Evolutionary conservation across 345 rosid species (phyloP), one percentile per base, ranked within the genome.

Genomic region (Gossypium sturtianum): DNA sequence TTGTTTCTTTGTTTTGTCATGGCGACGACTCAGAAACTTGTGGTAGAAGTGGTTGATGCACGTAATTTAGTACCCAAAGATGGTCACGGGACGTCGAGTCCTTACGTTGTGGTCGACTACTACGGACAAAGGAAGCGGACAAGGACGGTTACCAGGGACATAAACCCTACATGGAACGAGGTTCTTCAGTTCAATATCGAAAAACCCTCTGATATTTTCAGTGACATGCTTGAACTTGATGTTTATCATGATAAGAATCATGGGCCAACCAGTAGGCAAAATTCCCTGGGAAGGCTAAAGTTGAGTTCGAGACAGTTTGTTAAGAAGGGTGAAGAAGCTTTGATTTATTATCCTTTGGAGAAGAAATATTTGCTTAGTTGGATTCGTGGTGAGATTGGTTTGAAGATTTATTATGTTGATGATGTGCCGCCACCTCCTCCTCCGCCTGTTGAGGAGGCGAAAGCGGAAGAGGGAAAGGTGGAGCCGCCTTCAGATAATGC

Each of bases 51-150:
- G n/a, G 87, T 85, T 10, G 97, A 90, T 58, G 98, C 97, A 9
- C 80, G 82, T 8, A 85, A 84, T 49, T 86, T 94, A 7, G 65
- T 76, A 9, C 97, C 97, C 0, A 92, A 87, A 56, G 98, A 92
- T 44, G 98, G 98, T 10, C 97, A 89, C 0, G 98, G 98, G 16
- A 80, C 89, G 0, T 92, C 98, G 17, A 94, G 98, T 76, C 97
- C 98, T 9, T 94, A 88, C 80, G 98, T 88, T 8, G 83, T 87
- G 23, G 72, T 90, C 48, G 91, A 94, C 74, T 94, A 87, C 78
- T 84, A 92, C 57, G 98, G 97, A 19, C 94, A 94, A 48, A 70
- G 98, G 77, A 84, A 78, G 80, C 82, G 83, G 3, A 94, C 98
- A 0, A 77, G 57, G 2, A 85, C 97, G 7, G 85, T 77, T 47